Conservation (phyloP, 2,329 filamentous ascomycete species). For the Colletotrichum sublineola region DNA sequence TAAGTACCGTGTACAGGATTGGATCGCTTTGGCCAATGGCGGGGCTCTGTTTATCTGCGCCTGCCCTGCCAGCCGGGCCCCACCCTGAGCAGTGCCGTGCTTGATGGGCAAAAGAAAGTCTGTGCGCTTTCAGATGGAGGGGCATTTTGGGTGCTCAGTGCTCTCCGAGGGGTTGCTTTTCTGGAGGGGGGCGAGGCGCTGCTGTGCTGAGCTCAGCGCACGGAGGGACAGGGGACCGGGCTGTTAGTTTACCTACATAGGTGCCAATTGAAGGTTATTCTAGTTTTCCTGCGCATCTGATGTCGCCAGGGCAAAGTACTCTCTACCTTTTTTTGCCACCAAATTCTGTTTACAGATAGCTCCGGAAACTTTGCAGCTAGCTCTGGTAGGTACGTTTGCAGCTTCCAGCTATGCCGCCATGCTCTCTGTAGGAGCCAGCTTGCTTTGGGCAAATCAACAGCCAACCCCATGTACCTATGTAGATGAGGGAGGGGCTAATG, state of each 20-base stretch:
- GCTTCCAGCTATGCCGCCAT: background rate
- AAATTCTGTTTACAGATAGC: background rate
- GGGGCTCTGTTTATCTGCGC: background rate
- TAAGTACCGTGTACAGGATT: constrained; percentile 6
- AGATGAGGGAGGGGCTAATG: constrained; percentile 5
- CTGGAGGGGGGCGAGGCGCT: background rate
- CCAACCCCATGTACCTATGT: background rate
- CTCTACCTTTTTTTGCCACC: background rate
- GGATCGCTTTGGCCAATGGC: constrained; percentile 4
- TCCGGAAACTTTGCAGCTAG: background rate
- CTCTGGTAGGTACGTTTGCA: background rate
- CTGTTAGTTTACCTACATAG: background rate
- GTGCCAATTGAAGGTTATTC: constrained; percentile 13
- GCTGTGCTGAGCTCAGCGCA: constrained; percentile 20
- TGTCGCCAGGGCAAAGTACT: background rate
- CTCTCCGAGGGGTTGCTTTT: background rate
- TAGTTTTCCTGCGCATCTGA: constrained; percentile 14
- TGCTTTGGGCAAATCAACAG: constrained; percentile 9
- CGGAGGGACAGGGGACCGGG: background rate
- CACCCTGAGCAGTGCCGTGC: background rate
- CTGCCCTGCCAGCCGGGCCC: constrained; percentile 1
- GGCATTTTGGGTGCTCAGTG: constrained; percentile 3
- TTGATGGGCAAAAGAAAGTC: background rate
- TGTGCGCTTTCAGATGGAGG: constrained; percentile 12
- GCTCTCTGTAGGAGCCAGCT: background rate